phyloP scores from a whole-genome alignment of 1,284 basidiomycete genomes.

The Puccinia triticina region DNA sequence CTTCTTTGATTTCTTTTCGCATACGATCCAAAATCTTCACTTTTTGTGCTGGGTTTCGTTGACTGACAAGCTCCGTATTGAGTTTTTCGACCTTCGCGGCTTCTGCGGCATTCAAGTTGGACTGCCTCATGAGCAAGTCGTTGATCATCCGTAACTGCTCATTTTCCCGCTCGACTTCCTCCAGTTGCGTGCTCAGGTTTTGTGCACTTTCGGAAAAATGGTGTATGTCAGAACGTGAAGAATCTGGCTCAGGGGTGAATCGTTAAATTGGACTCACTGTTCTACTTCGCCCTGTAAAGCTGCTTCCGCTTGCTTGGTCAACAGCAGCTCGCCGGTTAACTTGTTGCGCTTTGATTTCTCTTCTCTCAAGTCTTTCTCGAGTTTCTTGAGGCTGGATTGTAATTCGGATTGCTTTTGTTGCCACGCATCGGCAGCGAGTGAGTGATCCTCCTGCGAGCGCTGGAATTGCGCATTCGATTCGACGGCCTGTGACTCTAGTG shows the following conservation, averaged over 20 bases:
- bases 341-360: conserved; percentile 26
- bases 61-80: conserved; percentile 41
- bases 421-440: conserved; percentile 17
- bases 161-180: conserved; percentile 35
- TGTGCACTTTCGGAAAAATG: conserved; percentile 3
- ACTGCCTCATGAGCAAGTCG: conserved; percentile 36
- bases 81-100: conserved; percentile 38
- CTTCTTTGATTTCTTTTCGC: conserved; percentile 40
- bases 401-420: conserved; percentile 14
- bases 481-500: background rate
- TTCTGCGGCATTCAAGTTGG: conserved; percentile 37
- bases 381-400: conserved; percentile 19
- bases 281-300: conserved; percentile 22
- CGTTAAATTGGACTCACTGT: conserved; percentile 15
- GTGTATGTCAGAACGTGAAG: background rate
- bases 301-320: conserved; percentile 43
- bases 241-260: background rate
- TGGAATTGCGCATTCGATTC: conserved; percentile 1
- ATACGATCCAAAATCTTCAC: conserved; percentile 40
- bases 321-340: conserved; percentile 14
- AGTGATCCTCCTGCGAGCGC: conserved; percentile 2
- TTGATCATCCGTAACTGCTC: conserved; percentile 33
- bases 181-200: conserved; percentile 17
- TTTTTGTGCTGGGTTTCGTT: conserved; percentile 46
- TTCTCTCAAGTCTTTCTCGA: conserved; percentile 21